Percentiles rank a stretch among this genome's conserved stretches.
Conservation (phyloP, 1,284 basidiomycete genomes). For the Ceratobasidium sp. region DNA sequence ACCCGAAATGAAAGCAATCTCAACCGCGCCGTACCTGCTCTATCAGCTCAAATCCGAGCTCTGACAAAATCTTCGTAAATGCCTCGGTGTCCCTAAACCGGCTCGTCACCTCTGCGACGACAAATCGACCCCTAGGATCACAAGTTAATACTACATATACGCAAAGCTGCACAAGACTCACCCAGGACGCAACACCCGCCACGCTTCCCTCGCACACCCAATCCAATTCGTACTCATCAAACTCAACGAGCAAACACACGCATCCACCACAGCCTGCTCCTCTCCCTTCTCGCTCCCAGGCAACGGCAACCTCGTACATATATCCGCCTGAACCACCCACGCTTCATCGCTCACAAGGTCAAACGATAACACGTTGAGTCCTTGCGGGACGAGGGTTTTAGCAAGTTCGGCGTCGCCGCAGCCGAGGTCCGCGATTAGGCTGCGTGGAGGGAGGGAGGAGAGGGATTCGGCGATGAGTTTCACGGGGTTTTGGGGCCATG, state of each 20-base stretch:
- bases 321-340: slow-evolving; percentile 85
- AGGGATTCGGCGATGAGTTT: slow-evolving; percentile 74
- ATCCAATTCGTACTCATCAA: slow-evolving; percentile 99
- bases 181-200: slow-evolving; percentile 86
- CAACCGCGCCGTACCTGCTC: slow-evolving; percentile 69
- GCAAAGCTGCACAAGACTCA: slow-evolving; percentile 61
- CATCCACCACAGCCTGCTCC: slow-evolving; percentile 78
- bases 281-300: slow-evolving; percentile 81
- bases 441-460: slow-evolving; percentile 69
- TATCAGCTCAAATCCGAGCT: slow-evolving; percentile 84
- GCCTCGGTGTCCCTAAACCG: slow-evolving; percentile 80
- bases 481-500: slow-evolving; percentile 93
- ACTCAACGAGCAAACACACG: slow-evolving; percentile 93
- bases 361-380: slow-evolving; percentile 80
- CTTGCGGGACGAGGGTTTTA: slow-evolving; percentile 75
- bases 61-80: slow-evolving; percentile 80
- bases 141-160: not conserved
- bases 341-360: slow-evolving; percentile 81
- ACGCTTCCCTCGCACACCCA: slow-evolving; percentile 88
- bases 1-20: slow-evolving; percentile 34
- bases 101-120: slow-evolving; percentile 96
- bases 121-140: slow-evolving; percentile 75
- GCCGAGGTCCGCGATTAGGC: slow-evolving; percentile 92
- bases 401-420: slow-evolving; percentile 96
- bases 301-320: slow-evolving; percentile 78